phyloP scores from a whole-genome alignment of 2,329 filamentous ascomycete species.

The Penicillium griseofulvum region DNA sequence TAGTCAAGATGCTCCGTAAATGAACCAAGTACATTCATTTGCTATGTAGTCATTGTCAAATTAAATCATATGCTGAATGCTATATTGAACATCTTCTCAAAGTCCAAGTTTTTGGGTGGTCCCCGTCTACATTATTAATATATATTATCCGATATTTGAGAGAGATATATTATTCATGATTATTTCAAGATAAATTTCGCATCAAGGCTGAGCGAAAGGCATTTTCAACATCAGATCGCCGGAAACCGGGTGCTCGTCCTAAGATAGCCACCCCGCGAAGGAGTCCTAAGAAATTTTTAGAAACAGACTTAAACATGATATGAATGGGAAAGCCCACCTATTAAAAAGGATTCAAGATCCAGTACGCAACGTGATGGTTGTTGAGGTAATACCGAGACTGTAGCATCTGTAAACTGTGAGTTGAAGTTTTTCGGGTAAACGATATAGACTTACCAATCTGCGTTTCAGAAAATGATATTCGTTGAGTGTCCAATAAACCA shows the following conservation, averaged over 20 bases:
- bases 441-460: neutral
- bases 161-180: too few species aligned
- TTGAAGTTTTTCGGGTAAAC: neutral
- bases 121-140: too few species aligned
- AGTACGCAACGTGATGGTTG: neutral
- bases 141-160: too few species aligned
- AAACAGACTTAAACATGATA: neutral
- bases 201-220: neutral
- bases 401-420: neutral
- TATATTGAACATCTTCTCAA: too few species aligned
- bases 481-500: neutral
- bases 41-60: too few species aligned
- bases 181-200: neutral
- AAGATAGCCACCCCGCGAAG: neutral
- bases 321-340: neutral
- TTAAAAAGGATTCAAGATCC: neutral
- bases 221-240: neutral
- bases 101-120: too few species aligned
- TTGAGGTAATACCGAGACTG: neutral
- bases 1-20: neutral
- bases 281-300: neutral
- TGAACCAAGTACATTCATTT: neutral
- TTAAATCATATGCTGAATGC: too few species aligned
- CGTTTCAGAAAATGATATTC: neutral
- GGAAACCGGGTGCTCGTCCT: slow-evolving; percentile 2